Evolutionary conservation across 495 filamentous ascomycete genomes (phyloP).

Genomic region (Rostrohypoxylon terebratum): DNA sequence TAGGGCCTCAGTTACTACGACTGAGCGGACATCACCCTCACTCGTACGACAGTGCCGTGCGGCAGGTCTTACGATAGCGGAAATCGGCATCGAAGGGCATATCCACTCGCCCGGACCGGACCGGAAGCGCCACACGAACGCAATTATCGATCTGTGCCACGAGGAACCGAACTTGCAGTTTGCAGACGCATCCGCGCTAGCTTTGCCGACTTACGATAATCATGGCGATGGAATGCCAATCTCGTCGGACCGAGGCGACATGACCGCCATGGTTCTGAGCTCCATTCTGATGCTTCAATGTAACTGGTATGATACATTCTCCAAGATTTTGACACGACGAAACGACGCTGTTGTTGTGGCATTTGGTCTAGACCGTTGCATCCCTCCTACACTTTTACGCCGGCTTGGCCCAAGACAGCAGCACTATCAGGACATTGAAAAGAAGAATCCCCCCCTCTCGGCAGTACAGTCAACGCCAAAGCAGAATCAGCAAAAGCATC

Average conservation of each 20-base stretch:
- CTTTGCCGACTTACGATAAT: not conserved
- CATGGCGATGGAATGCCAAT: not conserved
- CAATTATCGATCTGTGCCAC: not conserved
- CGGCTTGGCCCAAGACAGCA: no score
- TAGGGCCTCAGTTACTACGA: conserved; percentile 51
- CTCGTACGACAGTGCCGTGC: conserved; percentile 48
- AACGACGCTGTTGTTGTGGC: no score
- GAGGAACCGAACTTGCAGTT: not conserved
- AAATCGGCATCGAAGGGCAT: not conserved
- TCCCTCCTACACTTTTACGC: no score
- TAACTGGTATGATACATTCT: no score
- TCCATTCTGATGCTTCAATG: no score
- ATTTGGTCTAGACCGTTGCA: no score
- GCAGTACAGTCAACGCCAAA: no score
- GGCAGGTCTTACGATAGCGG: conserved; percentile 49
- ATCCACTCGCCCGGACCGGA: not conserved
- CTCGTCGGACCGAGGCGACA: not conserved
- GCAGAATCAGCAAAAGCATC: no score
- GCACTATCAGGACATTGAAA: no score
- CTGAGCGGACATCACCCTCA: conserved; percentile 16
- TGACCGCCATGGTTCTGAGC: not conserved
- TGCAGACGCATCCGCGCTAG: not conserved
- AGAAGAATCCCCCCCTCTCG: no score
- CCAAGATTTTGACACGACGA: no score
- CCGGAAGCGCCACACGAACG: not conserved